Percentiles rank a stretch among this genome's conserved stretches.
Evolutionary conservation across 2,329 filamentous ascomycete species (phyloP).

Genomic region (Pseudocercospora musae): DNA sequence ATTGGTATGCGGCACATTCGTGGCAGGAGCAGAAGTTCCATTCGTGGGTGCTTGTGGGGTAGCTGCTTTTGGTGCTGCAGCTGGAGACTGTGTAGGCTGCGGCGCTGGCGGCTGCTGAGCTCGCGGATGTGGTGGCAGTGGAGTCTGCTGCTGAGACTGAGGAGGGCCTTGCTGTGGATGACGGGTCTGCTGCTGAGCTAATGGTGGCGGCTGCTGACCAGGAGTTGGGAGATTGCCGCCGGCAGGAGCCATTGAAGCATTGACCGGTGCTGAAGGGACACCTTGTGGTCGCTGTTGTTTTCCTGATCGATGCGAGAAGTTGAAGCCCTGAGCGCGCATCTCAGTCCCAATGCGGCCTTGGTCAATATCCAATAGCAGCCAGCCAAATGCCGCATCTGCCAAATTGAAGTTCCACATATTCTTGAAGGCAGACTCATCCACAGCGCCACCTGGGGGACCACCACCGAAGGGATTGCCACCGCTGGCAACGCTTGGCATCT

Average conservation of each 20-base stretch:
- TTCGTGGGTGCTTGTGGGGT: conserved; percentile 27
- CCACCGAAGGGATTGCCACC: conserved; percentile 97
- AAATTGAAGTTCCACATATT: conserved; percentile 99
- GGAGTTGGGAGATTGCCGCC: conserved; percentile 40
- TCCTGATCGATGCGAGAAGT: conserved; percentile 91
- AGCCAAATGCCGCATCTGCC: conserved; percentile 95
- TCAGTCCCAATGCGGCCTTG: conserved; percentile 94
- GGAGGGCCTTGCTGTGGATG: conserved; percentile 32
- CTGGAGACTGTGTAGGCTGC: conserved; percentile 25
- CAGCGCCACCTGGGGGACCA: conserved; percentile 75
- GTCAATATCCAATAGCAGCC: conserved; percentile 90
- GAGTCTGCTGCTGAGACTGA: conserved; percentile 24
- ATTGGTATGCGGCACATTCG: conserved; percentile 46
- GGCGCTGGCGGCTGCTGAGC: conserved; percentile 25
- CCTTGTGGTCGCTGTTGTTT: conserved; percentile 55
- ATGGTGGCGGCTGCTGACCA: conserved; percentile 35
- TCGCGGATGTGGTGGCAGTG: conserved; percentile 28
- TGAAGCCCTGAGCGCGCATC: conserved; percentile 98
- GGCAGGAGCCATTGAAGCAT: conserved; percentile 38
- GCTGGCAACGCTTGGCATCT: conserved; percentile 94
- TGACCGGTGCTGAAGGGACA: conserved; percentile 38
- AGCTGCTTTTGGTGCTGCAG: conserved; percentile 28
- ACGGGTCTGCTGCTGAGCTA: conserved; percentile 37
- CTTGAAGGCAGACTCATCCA: conserved; percentile 98
- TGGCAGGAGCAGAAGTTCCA: conserved; percentile 27